phyloP scores from a whole-genome alignment of 1,139 yeast species.

The Scheffersomyces titani region DNA sequence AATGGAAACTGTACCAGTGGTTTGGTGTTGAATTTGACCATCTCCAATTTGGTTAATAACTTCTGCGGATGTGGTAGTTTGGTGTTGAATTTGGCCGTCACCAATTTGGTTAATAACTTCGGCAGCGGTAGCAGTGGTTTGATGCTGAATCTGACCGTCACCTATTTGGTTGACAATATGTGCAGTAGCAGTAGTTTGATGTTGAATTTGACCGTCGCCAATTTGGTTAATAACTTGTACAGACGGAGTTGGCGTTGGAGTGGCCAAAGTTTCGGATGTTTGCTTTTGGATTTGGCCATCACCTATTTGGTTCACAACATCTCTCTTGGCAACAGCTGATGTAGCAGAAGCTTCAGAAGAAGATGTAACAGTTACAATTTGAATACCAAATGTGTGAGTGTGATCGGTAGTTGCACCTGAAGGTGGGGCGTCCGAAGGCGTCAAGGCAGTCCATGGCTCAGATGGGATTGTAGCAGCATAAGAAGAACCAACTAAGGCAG shows the following conservation, averaged over 20 bases:
- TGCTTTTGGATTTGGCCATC: constrained; percentile 31
- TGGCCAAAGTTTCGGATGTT: constrained; percentile 26
- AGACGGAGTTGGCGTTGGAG: constrained; percentile 7
- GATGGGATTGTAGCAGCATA: constrained; percentile 68
- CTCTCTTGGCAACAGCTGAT: constrained; percentile 25
- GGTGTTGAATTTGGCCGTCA: constrained; percentile 24
- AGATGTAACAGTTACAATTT: constrained; percentile 51
- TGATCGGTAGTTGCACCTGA: constrained; percentile 65
- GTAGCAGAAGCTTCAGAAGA: constrained; percentile 28
- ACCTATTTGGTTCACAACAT: constrained; percentile 26
- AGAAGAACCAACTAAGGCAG: constrained; percentile 47
- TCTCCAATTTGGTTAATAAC: constrained; percentile 28
- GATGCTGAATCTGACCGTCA: constrained; percentile 43
- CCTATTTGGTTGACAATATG: constrained; percentile 37
- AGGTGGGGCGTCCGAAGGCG: constrained; percentile 57
- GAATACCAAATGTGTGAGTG: constrained; percentile 66
- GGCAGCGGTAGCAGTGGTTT: constrained; percentile 35
- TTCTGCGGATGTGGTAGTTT: constrained; percentile 30
- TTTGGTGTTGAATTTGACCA: constrained; percentile 25
- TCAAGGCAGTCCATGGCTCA: constrained; percentile 73
- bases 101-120: constrained; percentile 29
- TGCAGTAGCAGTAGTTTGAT: constrained; percentile 33
- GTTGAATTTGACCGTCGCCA: constrained; percentile 55
- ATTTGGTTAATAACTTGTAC: constrained; percentile 14
- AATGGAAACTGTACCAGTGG: constrained; percentile 29